Conservation (phyloP, 371 early-diverging fungal species). For the Mycotypha africana region DNA sequence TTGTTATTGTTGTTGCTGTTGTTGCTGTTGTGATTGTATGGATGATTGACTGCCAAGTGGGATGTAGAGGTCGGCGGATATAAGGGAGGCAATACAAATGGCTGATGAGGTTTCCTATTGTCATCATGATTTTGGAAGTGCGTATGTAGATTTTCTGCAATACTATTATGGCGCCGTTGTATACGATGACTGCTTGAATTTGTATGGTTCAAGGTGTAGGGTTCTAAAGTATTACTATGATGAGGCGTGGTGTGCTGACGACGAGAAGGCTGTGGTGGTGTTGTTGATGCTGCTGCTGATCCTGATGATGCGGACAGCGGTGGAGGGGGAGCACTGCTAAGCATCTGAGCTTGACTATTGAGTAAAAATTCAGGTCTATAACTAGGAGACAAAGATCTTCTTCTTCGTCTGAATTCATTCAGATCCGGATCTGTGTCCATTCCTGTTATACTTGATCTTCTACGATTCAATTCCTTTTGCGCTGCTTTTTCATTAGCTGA, state of each 20-base stretch:
- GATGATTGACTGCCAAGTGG: background rate
- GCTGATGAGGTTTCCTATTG: background rate
- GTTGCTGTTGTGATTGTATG: background rate
- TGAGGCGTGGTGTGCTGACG: constrained; percentile 23
- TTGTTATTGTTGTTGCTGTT: background rate
- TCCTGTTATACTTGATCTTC: constrained; percentile 52
- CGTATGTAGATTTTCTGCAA: background rate
- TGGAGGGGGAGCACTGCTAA: no score
- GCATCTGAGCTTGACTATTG: background rate
- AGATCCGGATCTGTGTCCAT: constrained; percentile 59
- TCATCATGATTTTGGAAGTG: background rate
- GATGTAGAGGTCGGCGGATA: constrained; percentile 7
- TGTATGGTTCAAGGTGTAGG: background rate
- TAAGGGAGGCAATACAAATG: constrained; percentile 16
- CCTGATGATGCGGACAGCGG: no score
- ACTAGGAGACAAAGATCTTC: constrained; percentile 18
- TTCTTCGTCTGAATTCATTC: constrained; percentile 43
- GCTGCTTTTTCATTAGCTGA: constrained; percentile 9
- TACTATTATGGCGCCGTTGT: no score
- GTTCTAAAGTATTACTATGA: constrained; percentile 5
- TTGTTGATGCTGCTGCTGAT: background rate
- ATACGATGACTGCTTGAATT: no score
- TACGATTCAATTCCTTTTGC: constrained; percentile 47
- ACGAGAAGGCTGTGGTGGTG: constrained; percentile 10
- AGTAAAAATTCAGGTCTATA: background rate